Base-by-base conservation (phyloP, 129 eudicot genomes). In the Flaveria robusta region DNA sequence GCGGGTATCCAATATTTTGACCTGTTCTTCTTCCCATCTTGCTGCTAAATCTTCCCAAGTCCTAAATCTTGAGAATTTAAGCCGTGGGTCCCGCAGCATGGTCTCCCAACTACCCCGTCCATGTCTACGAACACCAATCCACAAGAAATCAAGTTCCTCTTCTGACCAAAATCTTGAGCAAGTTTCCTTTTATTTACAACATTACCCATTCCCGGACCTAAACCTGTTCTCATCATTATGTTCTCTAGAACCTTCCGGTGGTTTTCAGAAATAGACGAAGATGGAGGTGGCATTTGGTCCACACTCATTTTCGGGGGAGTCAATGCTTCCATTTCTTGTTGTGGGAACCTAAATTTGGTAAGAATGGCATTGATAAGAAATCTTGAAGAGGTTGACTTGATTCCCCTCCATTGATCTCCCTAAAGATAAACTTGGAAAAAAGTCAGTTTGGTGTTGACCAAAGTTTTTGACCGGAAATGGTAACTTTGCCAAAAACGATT, bases 41-140 rank as follows among this genome's bases (percentile, higher is more conserved):
- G 78, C 29, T 8, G 89, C 77, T 78, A 94, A 79, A 18, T 94
- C 99, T 64, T 87, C 88, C 3, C 89, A 72, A 14, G 88, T 91
- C 80, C 86, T 88, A 67, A 70, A 91, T 67, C 87, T 91, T 0
- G 94, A 86, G 65, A 94, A 94, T 52, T 78, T 94, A 49, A 91
- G 79, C 70, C 91, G 78, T 12, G 93, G 89, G 55, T 94, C 99
- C 59, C 73, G 81, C 60, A 94, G 82, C 96, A 91, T 91, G 15
- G 89, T 70, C 71, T 89, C 93, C 99, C 99, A 94, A 55, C 86
- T 88, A 37, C 96, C 97, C 49, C 88, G 76, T 5, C 99, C 97
- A 12, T 91, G 96, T 76, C 99, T 87, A 26, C 97, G 90, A 70
- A 94, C 92, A 55, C 97, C 99, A 74, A 94, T 89, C 99, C 99